Conservation (phyloP, 306 rosid species). For the Castanea mollissima region DNA sequence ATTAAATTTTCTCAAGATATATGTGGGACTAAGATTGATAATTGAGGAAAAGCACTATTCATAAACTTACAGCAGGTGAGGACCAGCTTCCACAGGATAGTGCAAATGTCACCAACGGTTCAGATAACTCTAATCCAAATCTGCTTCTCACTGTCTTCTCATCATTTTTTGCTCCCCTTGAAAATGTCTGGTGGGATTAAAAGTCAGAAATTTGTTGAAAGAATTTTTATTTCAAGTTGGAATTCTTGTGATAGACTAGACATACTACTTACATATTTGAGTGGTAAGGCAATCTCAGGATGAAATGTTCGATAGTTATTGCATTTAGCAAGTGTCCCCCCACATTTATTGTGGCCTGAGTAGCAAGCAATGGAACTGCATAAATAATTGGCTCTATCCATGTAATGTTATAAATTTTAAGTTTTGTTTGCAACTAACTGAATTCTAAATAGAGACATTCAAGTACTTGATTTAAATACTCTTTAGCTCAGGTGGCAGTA, state of each 20-base stretch:
- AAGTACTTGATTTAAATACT: background rate
- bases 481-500: slow-evolving; percentile 5
- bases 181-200: slow-evolving; percentile 47
- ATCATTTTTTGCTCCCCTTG: slow-evolving; percentile 59
- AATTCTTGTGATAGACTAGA: slow-evolving; percentile 16
- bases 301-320: slow-evolving; percentile 86
- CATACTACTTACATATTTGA: slow-evolving; percentile 74
- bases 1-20: background rate
- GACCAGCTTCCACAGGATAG: slow-evolving; percentile 98
- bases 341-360: slow-evolving; percentile 79
- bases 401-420: background rate
- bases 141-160: slow-evolving; percentile 71
- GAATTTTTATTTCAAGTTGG: slow-evolving; percentile 13
- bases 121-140: slow-evolving; percentile 82
- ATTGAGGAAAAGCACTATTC: background rate
- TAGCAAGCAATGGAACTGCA: slow-evolving; percentile 21
- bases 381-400: slow-evolving; percentile 15
- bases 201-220: slow-evolving; percentile 19
- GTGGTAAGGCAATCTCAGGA: slow-evolving; percentile 87
- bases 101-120: slow-evolving; percentile 92
- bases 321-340: slow-evolving; percentile 78
- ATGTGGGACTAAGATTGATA: background rate
- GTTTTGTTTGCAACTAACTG: background rate
- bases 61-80: slow-evolving; percentile 89
- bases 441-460: background rate